A percentile compares a stretch with the other conserved stretches of the same genome.
These are phyloP conservation scores for Monilinia fructicola DNA, from an alignment of 2,329 filamentous ascomycete species.

Conservation along the genomic window DNA sequence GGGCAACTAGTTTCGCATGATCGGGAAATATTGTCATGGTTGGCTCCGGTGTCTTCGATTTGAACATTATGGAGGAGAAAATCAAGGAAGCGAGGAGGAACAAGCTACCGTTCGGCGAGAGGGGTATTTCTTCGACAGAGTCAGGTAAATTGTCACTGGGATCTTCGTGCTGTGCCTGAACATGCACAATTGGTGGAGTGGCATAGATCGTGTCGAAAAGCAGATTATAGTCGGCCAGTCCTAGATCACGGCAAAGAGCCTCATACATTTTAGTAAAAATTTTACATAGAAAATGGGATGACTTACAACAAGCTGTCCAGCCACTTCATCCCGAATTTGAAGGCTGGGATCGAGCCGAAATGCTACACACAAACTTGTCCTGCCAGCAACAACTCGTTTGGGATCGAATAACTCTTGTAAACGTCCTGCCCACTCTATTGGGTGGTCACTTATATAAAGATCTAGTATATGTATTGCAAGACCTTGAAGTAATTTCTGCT, in stretches of 20 bases:
- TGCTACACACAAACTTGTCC: conserved; percentile 59
- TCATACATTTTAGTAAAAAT: conserved; percentile 26
- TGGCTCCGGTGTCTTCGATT: conserved; percentile 54
- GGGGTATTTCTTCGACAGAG: conserved; percentile 52
- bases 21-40: conserved; percentile 60
- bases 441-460: conserved; percentile 64
- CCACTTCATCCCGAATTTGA: conserved; percentile 60
- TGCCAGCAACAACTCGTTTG: conserved; percentile 60
- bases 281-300: conserved; percentile 21
- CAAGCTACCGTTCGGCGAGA: conserved; percentile 59
- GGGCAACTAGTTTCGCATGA: conserved; percentile 54
- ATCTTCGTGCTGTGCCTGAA: conserved; percentile 38
- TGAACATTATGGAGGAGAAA: conserved; percentile 62
- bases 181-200: conserved; percentile 42
- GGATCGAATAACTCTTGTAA: conserved; percentile 69
- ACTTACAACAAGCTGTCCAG: conserved; percentile 70
- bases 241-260: conserved; percentile 56
- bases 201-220: conserved; percentile 49
- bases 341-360: conserved; percentile 65
- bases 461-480: conserved; percentile 79
- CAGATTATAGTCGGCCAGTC: conserved; percentile 48
- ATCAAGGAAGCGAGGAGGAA: conserved; percentile 62
- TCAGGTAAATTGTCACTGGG: conserved; percentile 50
- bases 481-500: conserved; percentile 65
- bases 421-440: conserved; percentile 61